These are phyloP conservation scores for Cadophora malorum DNA, from an alignment of 2,329 filamentous ascomycete genomes.

Conservation along the genomic window DNA sequence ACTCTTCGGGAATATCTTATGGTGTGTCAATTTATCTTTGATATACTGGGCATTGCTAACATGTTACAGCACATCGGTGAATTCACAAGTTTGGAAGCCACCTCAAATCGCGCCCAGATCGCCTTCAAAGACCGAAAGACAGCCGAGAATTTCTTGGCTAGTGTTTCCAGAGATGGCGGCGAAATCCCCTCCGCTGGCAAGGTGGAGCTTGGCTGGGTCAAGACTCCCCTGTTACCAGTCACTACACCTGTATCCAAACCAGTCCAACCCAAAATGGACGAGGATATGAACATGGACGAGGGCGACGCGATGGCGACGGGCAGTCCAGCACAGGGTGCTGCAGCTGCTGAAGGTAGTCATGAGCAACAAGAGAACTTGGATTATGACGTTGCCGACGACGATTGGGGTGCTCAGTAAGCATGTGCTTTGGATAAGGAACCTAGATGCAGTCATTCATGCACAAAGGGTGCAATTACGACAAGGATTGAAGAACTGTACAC, in stretches of 20 bases:
- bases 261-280: conserved; percentile 26
- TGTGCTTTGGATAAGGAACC: conserved; percentile 4
- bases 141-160: conserved; percentile 69
- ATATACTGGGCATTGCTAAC: conserved; percentile 25
- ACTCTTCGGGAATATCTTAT: conserved; percentile 73
- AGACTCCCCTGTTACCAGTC: conserved; percentile 41
- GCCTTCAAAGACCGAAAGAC: conserved; percentile 72
- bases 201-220: conserved; percentile 71
- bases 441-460: not conserved
- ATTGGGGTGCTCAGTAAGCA: conserved; percentile 37
- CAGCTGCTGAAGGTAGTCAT: conserved; percentile 24
- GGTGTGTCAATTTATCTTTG: conserved; percentile 52
- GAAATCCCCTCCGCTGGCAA: conserved; percentile 68
- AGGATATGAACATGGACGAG: conserved; percentile 40
- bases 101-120: conserved; percentile 57
- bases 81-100: conserved; percentile 62
- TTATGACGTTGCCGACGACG: conserved; percentile 52
- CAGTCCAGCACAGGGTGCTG: conserved; percentile 27
- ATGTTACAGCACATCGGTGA: conserved; percentile 63
- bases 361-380: conserved; percentile 45
- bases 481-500: conserved; percentile 13
- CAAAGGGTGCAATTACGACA: not conserved
- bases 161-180: conserved; percentile 52
- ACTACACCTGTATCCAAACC: conserved; percentile 24
- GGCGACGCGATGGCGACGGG: conserved; percentile 43